These are phyloP conservation scores for Lentinula raphanica DNA, from an alignment of 768 basidiomycete species.

Conservation along the genomic window DNA sequence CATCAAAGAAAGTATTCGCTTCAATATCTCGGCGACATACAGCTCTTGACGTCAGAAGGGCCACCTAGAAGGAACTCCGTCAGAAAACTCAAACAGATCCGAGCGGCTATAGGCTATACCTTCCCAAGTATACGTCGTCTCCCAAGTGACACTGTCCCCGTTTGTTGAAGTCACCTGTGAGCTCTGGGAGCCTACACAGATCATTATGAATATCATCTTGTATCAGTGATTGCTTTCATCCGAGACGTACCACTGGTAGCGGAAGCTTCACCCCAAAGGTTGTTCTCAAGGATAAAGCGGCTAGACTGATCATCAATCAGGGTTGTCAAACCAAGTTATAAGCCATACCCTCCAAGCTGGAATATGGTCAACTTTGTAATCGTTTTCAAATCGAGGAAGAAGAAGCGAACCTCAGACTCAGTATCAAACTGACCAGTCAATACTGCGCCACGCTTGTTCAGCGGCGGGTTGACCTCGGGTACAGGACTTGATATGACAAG, in stretches of 20 bases:
- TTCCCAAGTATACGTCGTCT: slow-evolving; percentile 28
- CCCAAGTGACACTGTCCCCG: slow-evolving; percentile 25
- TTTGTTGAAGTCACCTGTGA: slow-evolving; percentile 24
- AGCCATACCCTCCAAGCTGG: slow-evolving; percentile 1
- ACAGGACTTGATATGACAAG: not conserved
- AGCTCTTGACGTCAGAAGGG: slow-evolving; percentile 26
- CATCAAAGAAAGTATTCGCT: not conserved
- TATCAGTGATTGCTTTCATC: not conserved
- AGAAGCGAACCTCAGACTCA: slow-evolving; percentile 22
- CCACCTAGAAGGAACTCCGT: not conserved
- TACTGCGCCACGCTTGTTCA: slow-evolving; percentile 22
- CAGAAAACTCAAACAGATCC: not conserved
- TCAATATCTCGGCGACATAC: slow-evolving; percentile 12
- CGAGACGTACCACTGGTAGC: slow-evolving; percentile 20
- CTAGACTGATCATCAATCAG: not conserved
- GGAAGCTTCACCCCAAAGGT: slow-evolving; percentile 25
- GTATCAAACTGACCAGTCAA: slow-evolving; percentile 23
- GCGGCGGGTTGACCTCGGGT: not conserved
- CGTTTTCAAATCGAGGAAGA: not conserved
- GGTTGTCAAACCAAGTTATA: not conserved
- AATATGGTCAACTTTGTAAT: not conserved
- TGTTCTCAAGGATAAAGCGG: slow-evolving; percentile 22
- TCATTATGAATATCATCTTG: not conserved
- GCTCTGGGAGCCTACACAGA: slow-evolving; percentile 21
- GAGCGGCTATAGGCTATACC: slow-evolving; percentile 13